Evolutionary conservation across 2,329 filamentous ascomycete genomes (phyloP).

Genomic region (Leptographium lundbergii): DNA sequence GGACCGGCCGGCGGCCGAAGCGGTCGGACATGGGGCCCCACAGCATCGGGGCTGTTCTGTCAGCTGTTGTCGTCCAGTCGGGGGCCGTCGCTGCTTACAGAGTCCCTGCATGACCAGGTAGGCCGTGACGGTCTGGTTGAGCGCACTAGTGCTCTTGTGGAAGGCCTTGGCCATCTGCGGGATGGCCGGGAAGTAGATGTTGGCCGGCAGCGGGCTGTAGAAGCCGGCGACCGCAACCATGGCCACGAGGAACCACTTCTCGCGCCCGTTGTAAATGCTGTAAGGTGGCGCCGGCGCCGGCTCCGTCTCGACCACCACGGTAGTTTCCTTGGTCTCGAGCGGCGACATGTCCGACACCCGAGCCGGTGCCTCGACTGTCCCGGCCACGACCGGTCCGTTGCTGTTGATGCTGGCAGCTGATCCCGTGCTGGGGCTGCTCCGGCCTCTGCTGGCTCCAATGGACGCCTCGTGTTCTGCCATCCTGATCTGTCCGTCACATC

Average conservation of each 20-base stretch:
- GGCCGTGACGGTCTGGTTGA: constrained; percentile 21
- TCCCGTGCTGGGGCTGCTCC: not conserved
- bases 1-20: constrained; percentile 19
- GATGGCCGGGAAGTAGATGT: constrained; percentile 22
- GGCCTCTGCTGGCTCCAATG: not conserved
- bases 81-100: too few relatives aligned
- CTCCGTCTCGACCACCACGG: not conserved
- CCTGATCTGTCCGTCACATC: not conserved
- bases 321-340: not conserved
- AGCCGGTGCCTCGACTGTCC: too few relatives aligned
- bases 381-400: not conserved
- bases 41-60: constrained; percentile 17
- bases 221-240: constrained; percentile 17
- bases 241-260: constrained; percentile 17
- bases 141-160: constrained; percentile 15
- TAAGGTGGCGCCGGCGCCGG: constrained; percentile 9
- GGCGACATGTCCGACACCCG: not conserved
- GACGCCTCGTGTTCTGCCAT: not conserved
- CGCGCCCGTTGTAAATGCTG: constrained; percentile 14
- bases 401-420: not conserved
- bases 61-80: not conserved
- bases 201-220: constrained; percentile 19
- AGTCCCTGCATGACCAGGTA: constrained; percentile 21
- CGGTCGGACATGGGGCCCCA: constrained; percentile 23
- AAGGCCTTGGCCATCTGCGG: constrained; percentile 18